Evolutionary conservation across 2,329 filamentous ascomycete genomes (phyloP).

Genomic region (Pseudogymnoascus sp.): DNA sequence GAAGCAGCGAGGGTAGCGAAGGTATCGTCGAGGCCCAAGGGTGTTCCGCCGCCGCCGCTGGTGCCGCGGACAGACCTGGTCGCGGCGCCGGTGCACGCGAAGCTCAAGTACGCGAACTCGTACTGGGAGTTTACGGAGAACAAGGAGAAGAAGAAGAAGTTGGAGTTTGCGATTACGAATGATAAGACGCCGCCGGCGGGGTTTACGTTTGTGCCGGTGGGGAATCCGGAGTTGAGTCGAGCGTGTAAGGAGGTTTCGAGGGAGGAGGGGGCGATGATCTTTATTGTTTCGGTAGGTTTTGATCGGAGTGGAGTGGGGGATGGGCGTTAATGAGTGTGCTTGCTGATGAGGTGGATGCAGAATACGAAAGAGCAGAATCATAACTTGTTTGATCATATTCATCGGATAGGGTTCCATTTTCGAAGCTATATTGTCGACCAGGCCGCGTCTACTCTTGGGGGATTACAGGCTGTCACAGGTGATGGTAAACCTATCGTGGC

Average conservation of each 20-base stretch:
- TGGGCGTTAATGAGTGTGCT: neutral
- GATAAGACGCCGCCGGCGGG: conserved; percentile 50
- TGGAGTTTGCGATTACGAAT: conserved; percentile 43
- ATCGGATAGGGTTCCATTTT: conserved; percentile 56
- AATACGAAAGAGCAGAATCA: conserved; percentile 25
- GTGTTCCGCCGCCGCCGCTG: conserved; percentile 20
- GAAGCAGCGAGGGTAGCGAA: conserved; percentile 20
- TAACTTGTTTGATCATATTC: conserved; percentile 41
- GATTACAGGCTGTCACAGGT: conserved; percentile 23
- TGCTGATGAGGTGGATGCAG: conserved; percentile 12
- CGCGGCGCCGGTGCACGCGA: conserved; percentile 29
- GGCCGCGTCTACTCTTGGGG: conserved; percentile 36
- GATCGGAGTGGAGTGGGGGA: neutral
- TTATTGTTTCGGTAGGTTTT: conserved; percentile 58
- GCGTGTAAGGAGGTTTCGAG: conserved; percentile 60
- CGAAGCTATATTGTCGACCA: conserved; percentile 53
- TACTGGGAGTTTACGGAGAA: conserved; percentile 62
- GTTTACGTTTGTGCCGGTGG: conserved; percentile 57
- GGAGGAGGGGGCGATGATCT: conserved; percentile 56
- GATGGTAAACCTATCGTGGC: conserved; percentile 25
- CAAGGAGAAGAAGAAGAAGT: conserved; percentile 56
- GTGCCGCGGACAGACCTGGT: conserved; percentile 28
- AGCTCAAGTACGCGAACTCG: conserved; percentile 45
- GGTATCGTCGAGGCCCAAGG: conserved; percentile 23
- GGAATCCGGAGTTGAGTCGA: conserved; percentile 54